phyloP scores from a whole-genome alignment of 2,329 filamentous ascomycete species.

The Aquanectria penicillioides region DNA sequence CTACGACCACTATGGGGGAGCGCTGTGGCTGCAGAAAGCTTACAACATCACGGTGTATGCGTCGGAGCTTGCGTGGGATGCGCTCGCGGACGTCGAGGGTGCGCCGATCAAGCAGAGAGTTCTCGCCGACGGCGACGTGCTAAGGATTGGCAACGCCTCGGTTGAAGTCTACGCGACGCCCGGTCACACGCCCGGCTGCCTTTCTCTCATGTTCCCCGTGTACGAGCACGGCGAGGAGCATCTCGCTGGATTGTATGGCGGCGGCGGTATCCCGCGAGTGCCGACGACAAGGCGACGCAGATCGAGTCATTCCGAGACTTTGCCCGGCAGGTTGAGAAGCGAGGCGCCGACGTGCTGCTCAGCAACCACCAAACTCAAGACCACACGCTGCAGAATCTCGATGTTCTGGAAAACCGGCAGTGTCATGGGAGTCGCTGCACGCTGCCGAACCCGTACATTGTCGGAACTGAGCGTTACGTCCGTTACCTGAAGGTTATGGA shows the following conservation, averaged over 20 bases:
- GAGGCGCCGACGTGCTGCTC: slow-evolving; percentile 31
- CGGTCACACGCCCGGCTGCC: slow-evolving; percentile 37
- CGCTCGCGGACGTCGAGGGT: not conserved
- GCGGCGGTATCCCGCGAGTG: slow-evolving; percentile 30
- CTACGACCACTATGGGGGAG: slow-evolving; percentile 42
- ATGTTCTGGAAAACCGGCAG: slow-evolving; percentile 23
- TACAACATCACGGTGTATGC: slow-evolving; percentile 32
- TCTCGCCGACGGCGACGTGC: slow-evolving; percentile 22
- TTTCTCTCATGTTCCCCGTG: slow-evolving; percentile 35
- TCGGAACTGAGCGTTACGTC: slow-evolving; percentile 24
- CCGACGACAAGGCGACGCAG: slow-evolving; percentile 30
- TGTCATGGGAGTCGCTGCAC: slow-evolving; percentile 16
- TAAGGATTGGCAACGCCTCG: slow-evolving; percentile 37
- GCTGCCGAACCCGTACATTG: slow-evolving; percentile 27
- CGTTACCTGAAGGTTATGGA: slow-evolving; percentile 27
- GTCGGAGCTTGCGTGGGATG: slow-evolving; percentile 21
- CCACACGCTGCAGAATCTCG: slow-evolving; percentile 29
- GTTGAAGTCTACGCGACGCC: slow-evolving; percentile 31
- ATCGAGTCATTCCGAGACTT: slow-evolving; percentile 32
- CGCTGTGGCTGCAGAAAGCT: slow-evolving; percentile 36
- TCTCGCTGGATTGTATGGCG: slow-evolving; percentile 38
- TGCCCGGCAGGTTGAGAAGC: slow-evolving; percentile 13
- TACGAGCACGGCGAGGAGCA: slow-evolving; percentile 31
- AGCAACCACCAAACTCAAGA: slow-evolving; percentile 38
- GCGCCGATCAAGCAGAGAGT: slow-evolving; percentile 18